Evolutionary conservation across 208 protist genomes (phyloP), one percentile per base, ranked within the genome.

Genomic region (Crithidia fasciculata): DNA sequence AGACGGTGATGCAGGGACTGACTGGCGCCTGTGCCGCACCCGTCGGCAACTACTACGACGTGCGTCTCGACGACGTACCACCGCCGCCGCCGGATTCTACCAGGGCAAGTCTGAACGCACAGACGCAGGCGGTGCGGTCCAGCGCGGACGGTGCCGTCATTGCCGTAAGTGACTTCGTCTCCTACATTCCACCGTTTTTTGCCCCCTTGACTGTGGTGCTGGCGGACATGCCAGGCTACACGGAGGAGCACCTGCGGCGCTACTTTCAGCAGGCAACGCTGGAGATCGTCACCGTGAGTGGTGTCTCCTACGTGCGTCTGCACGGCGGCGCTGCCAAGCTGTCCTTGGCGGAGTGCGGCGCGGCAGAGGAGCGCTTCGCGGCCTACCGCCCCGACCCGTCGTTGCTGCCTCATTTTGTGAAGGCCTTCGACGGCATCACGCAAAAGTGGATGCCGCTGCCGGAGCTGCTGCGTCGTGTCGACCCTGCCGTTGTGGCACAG

Each of bases 161-260:
- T 55, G 78, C 89, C 9, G 69, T 97, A n/a, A 57, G 72, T 19
- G 87, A 82, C 53, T 96, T 97, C 61, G 82, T 92, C 15, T 50
- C 77, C 8, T 92, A 87, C 77, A 95, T 97, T 70, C 93, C 93
- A 28, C 83, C 89, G 18, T 97, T 94, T 76, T 97, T 97, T 65
- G 88, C 92, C 2, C 93, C 93, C 5, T 44, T 96, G 50, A 39
- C 44, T 6, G 89, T 86, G 41, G 83, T 94, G 37, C 69, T 97
- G 13, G 59, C 67, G 56, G 40, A 77, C 41, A 95, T 97, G 89
- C 89, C 91, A 9, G 93, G 93, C 50, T 97, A 97, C 85, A 94
- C 91, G 2, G 87, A 92, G 75, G 83, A 87, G 47, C 93, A 97
- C 80, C 72, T 95, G 9, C 76, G 87, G 44, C 74, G 70, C 61